Evolutionary conservation across 306 rosid genomes (phyloP), one percentile per base, ranked within the genome.

Genomic region (Cucumis cinereus): DNA sequence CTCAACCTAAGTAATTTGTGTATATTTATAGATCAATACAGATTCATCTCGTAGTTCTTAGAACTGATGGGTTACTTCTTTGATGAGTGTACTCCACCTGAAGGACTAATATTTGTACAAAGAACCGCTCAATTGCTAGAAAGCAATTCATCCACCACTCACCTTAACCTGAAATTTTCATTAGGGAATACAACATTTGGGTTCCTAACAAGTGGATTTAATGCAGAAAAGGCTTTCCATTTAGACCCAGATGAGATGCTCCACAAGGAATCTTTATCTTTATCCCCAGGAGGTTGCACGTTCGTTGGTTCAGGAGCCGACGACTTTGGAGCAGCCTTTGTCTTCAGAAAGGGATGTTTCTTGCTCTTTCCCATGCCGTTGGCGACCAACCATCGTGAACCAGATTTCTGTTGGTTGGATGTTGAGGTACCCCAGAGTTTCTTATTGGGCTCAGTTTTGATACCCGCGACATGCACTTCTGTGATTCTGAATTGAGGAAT

Each of bases 331-430:
- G 79, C 85, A 63, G 43, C 59, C 83, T 84, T 90, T 53, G 95
- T 74, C 86, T 89, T 94, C 82, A 88, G 19, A 8, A 83, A 40
- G 49, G 89, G 88, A 77, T 90, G 83, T 77, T 88, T 89, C 75
- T 81, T 85, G 81, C 60, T 71, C 80, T 92, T 94, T 22, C 96
- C 91, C 96, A 90, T 90, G 77, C 97, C 99, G 75, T 89, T 90
- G 8, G 97, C 97, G 64, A 94, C 75, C 86, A 92, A 77, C 99
- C 99, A 92, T 13, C 99, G 95, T 4, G 99, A 94, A 75, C 93
- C 92, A 9, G 97, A 90, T 47, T 90, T 83, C 60, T 90, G 89
- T 83, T 88, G 90, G 54, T 36, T 78, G 17, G 88, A 67, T 23
- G 81, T 79, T 52, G 87, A 74, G 24, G 80, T 79, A 53, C 90